Conservation (phyloP, 2,329 filamentous ascomycete species). For the Huntiella bhutanensis region DNA sequence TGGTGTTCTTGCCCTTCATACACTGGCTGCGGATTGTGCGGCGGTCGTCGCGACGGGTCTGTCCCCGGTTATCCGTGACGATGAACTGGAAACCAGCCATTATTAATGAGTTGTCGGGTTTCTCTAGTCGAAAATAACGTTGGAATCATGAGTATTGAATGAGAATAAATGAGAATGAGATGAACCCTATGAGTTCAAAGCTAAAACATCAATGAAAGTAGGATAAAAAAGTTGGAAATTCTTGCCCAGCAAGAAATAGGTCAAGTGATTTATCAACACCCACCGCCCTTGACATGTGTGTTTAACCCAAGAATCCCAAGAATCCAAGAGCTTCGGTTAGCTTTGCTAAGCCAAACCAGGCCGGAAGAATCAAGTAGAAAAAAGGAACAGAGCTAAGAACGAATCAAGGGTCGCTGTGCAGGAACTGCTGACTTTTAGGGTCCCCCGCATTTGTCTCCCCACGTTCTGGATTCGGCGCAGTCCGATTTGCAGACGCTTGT, state of each 20-base stretch:
- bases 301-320: too few species aligned
- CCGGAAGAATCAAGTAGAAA: too few species aligned
- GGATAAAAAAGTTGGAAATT: not conserved
- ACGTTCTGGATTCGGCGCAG: too few species aligned
- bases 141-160: not conserved
- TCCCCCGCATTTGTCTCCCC: too few species aligned
- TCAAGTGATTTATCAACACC: not conserved
- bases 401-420: too few species aligned
- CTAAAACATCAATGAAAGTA: too few species aligned
- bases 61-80: slow-evolving; percentile 12
- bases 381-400: not conserved
- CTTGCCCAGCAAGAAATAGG: not conserved
- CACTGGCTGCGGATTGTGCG: slow-evolving; percentile 11
- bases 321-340: too few species aligned
- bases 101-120: not conserved
- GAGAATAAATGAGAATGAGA: not conserved
- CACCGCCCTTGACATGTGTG: too few species aligned
- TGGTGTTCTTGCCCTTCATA: slow-evolving; percentile 11
- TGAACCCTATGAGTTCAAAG: not conserved
- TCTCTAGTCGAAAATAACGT: not conserved
- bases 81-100: slow-evolving; percentile 12
- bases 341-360: too few species aligned
- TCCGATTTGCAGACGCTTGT: too few species aligned
- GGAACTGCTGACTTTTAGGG: too few species aligned
- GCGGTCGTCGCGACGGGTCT: slow-evolving; percentile 11